Base-by-base conservation (phyloP, 306 rosid species). In the Erythrophleum fordii region DNA sequence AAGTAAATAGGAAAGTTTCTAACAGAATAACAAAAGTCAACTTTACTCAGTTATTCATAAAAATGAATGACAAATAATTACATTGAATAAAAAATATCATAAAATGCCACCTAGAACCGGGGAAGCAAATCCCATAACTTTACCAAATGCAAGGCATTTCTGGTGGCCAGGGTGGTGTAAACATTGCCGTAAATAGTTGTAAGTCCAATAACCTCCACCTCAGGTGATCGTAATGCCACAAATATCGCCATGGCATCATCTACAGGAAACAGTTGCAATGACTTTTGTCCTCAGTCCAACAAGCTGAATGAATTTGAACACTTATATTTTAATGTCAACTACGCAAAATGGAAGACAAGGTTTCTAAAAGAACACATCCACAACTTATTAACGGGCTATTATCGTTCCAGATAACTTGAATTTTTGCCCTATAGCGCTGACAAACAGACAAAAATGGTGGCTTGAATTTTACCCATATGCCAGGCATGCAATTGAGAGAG, bases 201-300 rank as follows among this genome's bases (percentile, higher is more conserved):
- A 48, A 95, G 90, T 77, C 94, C 99, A 83, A 95, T 82, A 67
- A 95, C 97, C 80, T 95, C 80, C 75, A 92, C 73, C 78, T 95
- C 97, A 0, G 97, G 97, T 14, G 97, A 95, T 62, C 81, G 84
- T 26, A 95, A 66, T 17, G 97, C 99, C 86, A 95, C 83, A 55
- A 95, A 91, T 66, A 95, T 92, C 11, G 99, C 94, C 94, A 95
- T 92, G 39, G 99, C 90, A 91, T 95, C 99, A 80, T 95, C 99
- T 93, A 62, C 84, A 87, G 5, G 67, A 81, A 44, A 26, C 59
- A 81, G 49, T 51, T 29, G 51, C 68, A 45, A 71, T 75, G 29
- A 20, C 45, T 66, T 72, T 29, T 51, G 14, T 69, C 37, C 74
- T 76, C 34, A 42, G 83, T n/a, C 18, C 72, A 82, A 39, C 46